Evolutionary conservation across 345 rosid genomes (phyloP), one percentile per base, ranked within the genome.

Genomic region (Odontarrhena argentea): DNA sequence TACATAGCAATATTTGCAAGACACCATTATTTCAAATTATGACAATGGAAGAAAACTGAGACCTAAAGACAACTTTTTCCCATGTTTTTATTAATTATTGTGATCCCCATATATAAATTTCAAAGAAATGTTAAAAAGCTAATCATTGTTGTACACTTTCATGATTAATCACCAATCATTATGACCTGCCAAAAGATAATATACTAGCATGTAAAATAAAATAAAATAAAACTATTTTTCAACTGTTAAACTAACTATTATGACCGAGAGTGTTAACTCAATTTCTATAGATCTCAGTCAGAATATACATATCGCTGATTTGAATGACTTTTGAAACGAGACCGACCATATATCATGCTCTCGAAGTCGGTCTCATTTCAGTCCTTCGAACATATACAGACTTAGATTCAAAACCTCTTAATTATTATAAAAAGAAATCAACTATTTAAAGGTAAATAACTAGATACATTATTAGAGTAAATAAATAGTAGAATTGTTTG

Each of bases 11-110:
- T 60, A 34, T 53, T 74, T 74, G 68, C 73, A 74, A 74, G 77
- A 74, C 77, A 74, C 63, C 73, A 74, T 74, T 60, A 74, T 74
- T 65, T 44, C 71, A 50, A 60, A 65, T 73, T 35, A 73, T 74
- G 68, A 60, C 24, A 46, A 1, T 13, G 13, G 55, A 59, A 46
- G 73, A 66, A 74, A 60, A 67, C 46, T 74, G 68, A 56, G 53
- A 53, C 22, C n/a, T 35, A 53, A 46, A 60, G 13, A 54, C 2
- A 43, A 52, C 67, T 52, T 74, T 72, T 67, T 7, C 57, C 38
- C 77, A 74, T 67, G 73, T 67, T 60, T 67, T 38, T 45, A 52
- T 60, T 12, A 60, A 67, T 74, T 74, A 74, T 74, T 74, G 37
- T 52, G 72, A 74, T 30, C 61, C 73, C 77, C 73, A 46, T 74